phyloP scores from a whole-genome alignment of 495 filamentous ascomycete species.

The Clavariopsis aquatica region DNA sequence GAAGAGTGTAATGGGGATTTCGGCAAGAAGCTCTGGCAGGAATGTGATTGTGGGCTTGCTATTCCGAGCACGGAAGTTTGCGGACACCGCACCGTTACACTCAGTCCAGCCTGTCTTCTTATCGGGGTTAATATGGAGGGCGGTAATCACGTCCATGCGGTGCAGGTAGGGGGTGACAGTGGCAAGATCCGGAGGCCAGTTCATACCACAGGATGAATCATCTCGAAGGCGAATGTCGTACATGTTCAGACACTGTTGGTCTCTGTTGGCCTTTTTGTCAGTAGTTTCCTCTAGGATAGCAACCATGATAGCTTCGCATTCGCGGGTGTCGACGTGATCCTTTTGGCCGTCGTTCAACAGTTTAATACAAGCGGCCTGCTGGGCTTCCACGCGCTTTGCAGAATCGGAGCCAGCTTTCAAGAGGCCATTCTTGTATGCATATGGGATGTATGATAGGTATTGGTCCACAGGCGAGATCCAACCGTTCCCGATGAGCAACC shows the following conservation, averaged over 20 bases:
- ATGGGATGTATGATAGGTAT: constrained; percentile 84
- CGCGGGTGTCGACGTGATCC: constrained; percentile 62
- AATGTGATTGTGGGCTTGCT: constrained; percentile 72
- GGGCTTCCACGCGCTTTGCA: constrained; percentile 66
- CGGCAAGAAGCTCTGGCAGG: constrained; percentile 73
- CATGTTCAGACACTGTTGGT: constrained; percentile 78
- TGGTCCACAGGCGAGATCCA: constrained; percentile 92
- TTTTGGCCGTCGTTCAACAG: constrained; percentile 56
- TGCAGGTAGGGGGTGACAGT: constrained; percentile 81
- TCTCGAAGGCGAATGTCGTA: constrained; percentile 89
- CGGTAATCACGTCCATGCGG: constrained; percentile 71
- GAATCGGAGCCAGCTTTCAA: constrained; percentile 64
- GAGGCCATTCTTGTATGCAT: constrained; percentile 71
- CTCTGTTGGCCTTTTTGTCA: constrained; percentile 52
- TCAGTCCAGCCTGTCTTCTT: constrained; percentile 90
- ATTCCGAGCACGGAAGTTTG: constrained; percentile 64
- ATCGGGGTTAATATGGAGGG: constrained; percentile 78
- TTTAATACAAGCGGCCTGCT: constrained; percentile 66
- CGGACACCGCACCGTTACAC: constrained; percentile 75
- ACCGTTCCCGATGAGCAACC: constrained; percentile 92
- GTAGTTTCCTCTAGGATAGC: constrained; percentile 59
- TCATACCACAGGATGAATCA: constrained; percentile 80
- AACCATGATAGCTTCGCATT: constrained; percentile 75
- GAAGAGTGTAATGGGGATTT: constrained; percentile 80
- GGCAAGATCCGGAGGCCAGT: constrained; percentile 86